Conservation (phyloP, 257 asterid species). For the Jasminum sambac region DNA sequence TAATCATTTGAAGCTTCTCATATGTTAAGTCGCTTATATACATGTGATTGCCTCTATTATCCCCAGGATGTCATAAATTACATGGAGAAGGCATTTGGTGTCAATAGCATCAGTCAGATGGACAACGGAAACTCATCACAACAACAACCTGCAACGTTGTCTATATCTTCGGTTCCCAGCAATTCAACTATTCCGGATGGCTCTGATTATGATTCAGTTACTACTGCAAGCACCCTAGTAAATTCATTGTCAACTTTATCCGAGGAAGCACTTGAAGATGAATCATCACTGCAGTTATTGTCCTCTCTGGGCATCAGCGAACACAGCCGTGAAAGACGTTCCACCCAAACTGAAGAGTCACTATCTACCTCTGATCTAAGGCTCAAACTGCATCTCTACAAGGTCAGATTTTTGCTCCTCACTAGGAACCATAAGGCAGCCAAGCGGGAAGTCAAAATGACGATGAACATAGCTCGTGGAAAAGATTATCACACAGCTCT, state of each 20-base stretch:
- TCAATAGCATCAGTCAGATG: constrained; percentile 58
- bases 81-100: constrained; percentile 77
- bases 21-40: constrained; percentile 4
- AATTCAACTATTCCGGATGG: constrained; percentile 46
- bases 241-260: constrained; percentile 65
- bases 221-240: constrained; percentile 43
- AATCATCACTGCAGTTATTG: constrained; percentile 59
- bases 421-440: constrained; percentile 84
- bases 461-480: constrained; percentile 80
- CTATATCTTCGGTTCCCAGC: constrained; percentile 57
- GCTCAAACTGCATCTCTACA: constrained; percentile 77
- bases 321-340: constrained; percentile 48
- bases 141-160: constrained; percentile 40
- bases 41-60: constrained; percentile 29
- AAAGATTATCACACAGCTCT: constrained; percentile 76
- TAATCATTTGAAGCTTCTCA: background rate
- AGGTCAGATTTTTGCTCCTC: constrained; percentile 72
- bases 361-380: constrained; percentile 56
- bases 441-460: constrained; percentile 90
- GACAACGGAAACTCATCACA: constrained; percentile 56
- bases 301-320: constrained; percentile 60
- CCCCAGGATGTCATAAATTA: constrained; percentile 86
- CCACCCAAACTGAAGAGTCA: constrained; percentile 62
- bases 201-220: constrained; percentile 49
- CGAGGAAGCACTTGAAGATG: constrained; percentile 85